Base-by-base conservation (phyloP, 2,329 filamentous ascomycete genomes). In the Aspergillus texensis region DNA sequence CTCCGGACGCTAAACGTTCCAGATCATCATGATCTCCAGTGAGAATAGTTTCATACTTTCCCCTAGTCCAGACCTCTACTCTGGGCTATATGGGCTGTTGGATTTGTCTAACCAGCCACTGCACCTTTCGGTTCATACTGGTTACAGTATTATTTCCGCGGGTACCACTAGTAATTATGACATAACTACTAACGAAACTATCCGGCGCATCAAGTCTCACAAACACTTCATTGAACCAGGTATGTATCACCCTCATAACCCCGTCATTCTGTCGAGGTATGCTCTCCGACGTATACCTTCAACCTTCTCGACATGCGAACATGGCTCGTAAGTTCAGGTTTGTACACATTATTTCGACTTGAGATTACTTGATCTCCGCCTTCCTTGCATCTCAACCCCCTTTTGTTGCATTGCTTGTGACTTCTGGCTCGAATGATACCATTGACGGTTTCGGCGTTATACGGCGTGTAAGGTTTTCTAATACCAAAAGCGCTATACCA, bases 1-100 rank as follows among this genome's bases (percentile, higher is more conserved):
- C 66, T 45, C 62, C 69, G 78, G 84, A 84, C 72, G 72, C 78
- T 75, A 87, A 86, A 78, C 85, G 85, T 70, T 81, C 80, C 72
- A 84, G 84, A 62, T 80, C 80, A 69, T 80, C 77, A 75, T 75
- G 67, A 75, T 67, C 55, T 56, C 56, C 19, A 32, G 10, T 21
- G 32, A 41, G 2, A 26, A 11, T 39, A 24, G 32, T 36, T 41
- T 19, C 50, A 52, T n/a, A 48, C 39, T 63, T 50, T 46, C 28
- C 53, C 32, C 48, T 56, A 54, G 30, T 19, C 30, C 39, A 36
- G 30, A 39, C 4, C 52, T 11, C 21, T 58, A 39, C 36, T 48
- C 30, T 39, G 43, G 32, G 21, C 60, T 60, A 12, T 43, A 32
- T 55, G 36, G 57, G 45, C 54, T 32, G 54, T 24, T 16, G 9